Evolutionary conservation across 331 rosid species (phyloP), one percentile per base, ranked within the genome.

Genomic region (Phaseolus coccineus): DNA sequence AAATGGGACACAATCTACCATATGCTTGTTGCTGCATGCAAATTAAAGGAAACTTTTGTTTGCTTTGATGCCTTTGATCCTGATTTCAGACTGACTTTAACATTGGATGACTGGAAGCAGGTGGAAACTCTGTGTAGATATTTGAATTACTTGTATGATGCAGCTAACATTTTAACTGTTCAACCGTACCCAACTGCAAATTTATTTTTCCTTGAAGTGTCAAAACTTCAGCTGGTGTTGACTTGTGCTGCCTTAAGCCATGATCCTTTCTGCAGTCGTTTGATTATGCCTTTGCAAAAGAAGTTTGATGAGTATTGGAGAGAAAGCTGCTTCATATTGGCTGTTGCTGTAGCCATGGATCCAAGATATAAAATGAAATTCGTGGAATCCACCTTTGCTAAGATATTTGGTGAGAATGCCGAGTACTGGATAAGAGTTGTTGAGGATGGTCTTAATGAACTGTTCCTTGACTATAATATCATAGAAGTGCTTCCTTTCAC

Each of bases 1-100:
- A 95, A 78, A 77, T 95, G 99, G 99, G 92, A 95, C 85, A 90
- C 97, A 33, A 81, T 92, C 3, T 95, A 91, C 76, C 87, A 69
- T 63, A 95, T 95, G 99, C 87, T 95, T 81, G 88, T 82, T 69
- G 89, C 96, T 46, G 94, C 98, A 62, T 87, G 92, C 84, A 94
- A 90, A 82, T 62, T 90, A 56, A 88, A 88, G 88, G 90, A 93
- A 85, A 94, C 90, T 47, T 93, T 93, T 87, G 61, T 81, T 31
- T 93, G 92, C 85, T 85, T 93, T 57, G 94, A 90, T 76, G 80
- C 91, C 16, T 57, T 76, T n/a, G 97, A 91, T 83, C 86, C 90
- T 53, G 87, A 88, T 76, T 87, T 79, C 79, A 82, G 50, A 77
- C 82, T 87, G 65, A 47, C 77, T 44, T 61, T 87, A n/a, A 87